Percentiles rank a stretch among this genome's conserved stretches.
Conservation (phyloP, 2,329 filamentous ascomycete genomes). For the Colletotrichum viniferum region DNA sequence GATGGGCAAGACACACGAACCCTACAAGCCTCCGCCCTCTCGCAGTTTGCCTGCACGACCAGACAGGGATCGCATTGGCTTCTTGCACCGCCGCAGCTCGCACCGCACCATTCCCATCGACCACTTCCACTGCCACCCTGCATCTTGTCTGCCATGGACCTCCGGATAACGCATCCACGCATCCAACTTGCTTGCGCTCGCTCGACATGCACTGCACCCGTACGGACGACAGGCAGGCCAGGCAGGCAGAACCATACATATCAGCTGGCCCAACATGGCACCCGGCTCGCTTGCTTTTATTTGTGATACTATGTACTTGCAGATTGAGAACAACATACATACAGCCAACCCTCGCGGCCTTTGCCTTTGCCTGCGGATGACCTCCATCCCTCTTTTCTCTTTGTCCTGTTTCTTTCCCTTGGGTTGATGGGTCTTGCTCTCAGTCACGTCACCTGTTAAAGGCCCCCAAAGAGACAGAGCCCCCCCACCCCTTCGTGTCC, state of each 20-base stretch:
- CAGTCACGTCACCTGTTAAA: neutral
- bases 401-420: neutral
- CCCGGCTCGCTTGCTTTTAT: slow-evolving; percentile 18
- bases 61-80: slow-evolving; percentile 1
- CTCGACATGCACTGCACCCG: slow-evolving; percentile 3
- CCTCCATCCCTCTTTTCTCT: slow-evolving; percentile 3
- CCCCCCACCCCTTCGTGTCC: neutral
- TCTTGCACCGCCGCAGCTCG: slow-evolving; percentile 20
- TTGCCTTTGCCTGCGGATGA: neutral
- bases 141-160: neutral
- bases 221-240: neutral
- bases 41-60: slow-evolving; percentile 17
- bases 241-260: neutral
- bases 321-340: slow-evolving; percentile 16
- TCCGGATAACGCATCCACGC: slow-evolving; percentile 4
- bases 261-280: slow-evolving; percentile 11
- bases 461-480: neutral
- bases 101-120: neutral
- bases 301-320: slow-evolving; percentile 8
- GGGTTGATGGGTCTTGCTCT: neutral
- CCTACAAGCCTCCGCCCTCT: slow-evolving; percentile 10
- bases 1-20: slow-evolving; percentile 4
- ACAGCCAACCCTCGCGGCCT: neutral
- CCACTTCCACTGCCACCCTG: neutral
- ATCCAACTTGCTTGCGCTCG: neutral